These are phyloP conservation scores for Thalassiosira mediterranea DNA, from an alignment of 352 stramenopile genomes.

Conservation along the genomic window DNA sequence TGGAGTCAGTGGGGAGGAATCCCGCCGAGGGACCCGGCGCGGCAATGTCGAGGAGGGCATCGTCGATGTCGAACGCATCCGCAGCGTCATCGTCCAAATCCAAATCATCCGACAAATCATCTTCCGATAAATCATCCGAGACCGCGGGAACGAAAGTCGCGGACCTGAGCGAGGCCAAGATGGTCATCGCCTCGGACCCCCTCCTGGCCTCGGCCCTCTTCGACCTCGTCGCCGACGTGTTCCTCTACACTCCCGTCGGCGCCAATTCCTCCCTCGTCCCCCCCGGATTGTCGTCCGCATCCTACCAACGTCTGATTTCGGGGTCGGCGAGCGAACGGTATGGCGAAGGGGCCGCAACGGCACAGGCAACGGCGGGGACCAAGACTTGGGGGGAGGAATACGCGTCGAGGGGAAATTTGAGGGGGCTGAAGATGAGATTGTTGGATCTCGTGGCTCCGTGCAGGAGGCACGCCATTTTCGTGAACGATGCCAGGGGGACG, in stretches of 20 bases:
- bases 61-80: background rate
- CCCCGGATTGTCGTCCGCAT: conserved; percentile 55
- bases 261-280: conserved; percentile 51
- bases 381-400: conserved; percentile 62
- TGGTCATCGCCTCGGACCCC: conserved; percentile 29
- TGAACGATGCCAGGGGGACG: too few relatives aligned
- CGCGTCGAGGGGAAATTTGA: conserved; percentile 37
- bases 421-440: conserved; percentile 61
- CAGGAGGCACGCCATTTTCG: conserved; percentile 62
- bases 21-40: conserved; percentile 29
- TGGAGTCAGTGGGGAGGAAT: conserved; percentile 42
- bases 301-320: conserved; percentile 53
- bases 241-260: conserved; percentile 59
- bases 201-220: conserved; percentile 53
- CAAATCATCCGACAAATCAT: conserved; percentile 34
- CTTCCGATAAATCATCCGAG: background rate
- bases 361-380: too few relatives aligned
- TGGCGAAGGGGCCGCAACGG: conserved; percentile 4
- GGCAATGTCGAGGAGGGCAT: background rate
- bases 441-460: conserved; percentile 77
- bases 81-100: conserved; percentile 9
- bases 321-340: conserved; percentile 41
- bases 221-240: conserved; percentile 68
- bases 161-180: conserved; percentile 24
- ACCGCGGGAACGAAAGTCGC: background rate